Base-by-base conservation (phyloP, 2,329 filamentous ascomycete species). In the Aspergillus sp. region DNA sequence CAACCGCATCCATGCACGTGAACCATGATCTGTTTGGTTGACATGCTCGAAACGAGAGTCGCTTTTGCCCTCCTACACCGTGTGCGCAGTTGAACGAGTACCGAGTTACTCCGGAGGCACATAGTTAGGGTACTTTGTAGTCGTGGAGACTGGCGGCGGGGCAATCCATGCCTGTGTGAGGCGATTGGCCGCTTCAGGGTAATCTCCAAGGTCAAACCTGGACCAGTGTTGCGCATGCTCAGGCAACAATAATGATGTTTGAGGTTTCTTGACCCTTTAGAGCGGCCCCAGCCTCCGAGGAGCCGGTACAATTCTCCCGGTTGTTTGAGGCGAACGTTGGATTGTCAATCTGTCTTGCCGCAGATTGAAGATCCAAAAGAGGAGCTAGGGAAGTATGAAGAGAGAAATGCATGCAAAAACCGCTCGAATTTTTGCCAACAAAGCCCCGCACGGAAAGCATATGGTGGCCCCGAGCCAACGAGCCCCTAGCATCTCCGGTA, bases 401-500 rank as follows among this genome's bases (percentile, higher is more conserved):
- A 47, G 49, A 52, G 31, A 46, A 47, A 56, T 52, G 50, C 58
- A 59, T 59, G 57, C 52, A 56, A 40, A 51, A 59, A 49, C 45
- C 44, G 52, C 48, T 58, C 52, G 31, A 48, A 27, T 57, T n/a
- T 46, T 48, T 55, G 58, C 47, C 44, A 52, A 45, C 53, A 44
- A 21, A 62, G 53, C 49, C 52, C 44, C 50, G 55, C 44, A 44
- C 31, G 45, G 44, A 59, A 39, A 51, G 56, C 58, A 62, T 62
- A 60, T 60, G 60, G 64, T 62, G 59, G 54, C 55, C 52, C 55
- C 57, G 56, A 54, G 49, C 37, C 24, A n/a, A 35, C 41, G 46
- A 46, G 48, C 63, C 61, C 64, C 63, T 65, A 62, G 60, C 64
- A 64, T 64, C 48, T 23, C n/a, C 23, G 44, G 44, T 14, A 31